A percentile compares a stretch with the other conserved stretches of the same genome.
Evolutionary conservation across 768 basidiomycete genomes (phyloP).

Genomic region (Kwoniella mangroviensis): DNA sequence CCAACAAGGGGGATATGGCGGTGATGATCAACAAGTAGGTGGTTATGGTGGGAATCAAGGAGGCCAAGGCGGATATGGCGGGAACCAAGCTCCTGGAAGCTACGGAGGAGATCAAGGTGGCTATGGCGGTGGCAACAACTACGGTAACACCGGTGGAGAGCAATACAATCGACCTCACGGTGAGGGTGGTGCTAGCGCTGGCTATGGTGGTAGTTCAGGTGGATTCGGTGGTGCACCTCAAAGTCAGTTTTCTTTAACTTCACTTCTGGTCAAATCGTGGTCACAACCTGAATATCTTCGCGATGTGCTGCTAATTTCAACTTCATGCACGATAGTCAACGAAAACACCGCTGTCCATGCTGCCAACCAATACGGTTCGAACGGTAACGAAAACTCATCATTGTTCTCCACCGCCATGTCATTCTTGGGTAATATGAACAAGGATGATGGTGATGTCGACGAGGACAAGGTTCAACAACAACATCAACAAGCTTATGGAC

Average conservation of each 20-base stretch:
- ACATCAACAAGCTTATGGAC: constrained; percentile 68
- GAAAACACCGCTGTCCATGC: constrained; percentile 66
- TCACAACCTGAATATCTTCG: background rate
- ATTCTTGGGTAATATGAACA: constrained; percentile 60
- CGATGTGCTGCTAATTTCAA: background rate
- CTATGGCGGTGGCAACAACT: constrained; percentile 31
- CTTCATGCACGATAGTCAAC: constrained; percentile 62
- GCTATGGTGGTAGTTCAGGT: constrained; percentile 1
- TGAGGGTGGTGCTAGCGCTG: constrained; percentile 31
- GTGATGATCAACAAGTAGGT: constrained; percentile 4
- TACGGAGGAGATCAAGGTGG: constrained; percentile 21
- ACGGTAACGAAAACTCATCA: constrained; percentile 63
- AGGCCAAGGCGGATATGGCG: constrained; percentile 29
- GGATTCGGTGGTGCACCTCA: constrained; percentile 34
- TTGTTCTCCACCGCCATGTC: constrained; percentile 62
- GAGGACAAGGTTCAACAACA: constrained; percentile 69
- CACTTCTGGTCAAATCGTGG: background rate
- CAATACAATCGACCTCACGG: constrained; percentile 48
- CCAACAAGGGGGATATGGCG: constrained; percentile 16
- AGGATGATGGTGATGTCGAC: constrained; percentile 68
- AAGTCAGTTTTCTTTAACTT: constrained; percentile 27
- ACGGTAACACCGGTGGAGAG: constrained; percentile 31
- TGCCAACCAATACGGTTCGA: constrained; percentile 64
- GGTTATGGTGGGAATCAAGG: constrained; percentile 21
- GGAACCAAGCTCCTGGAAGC: constrained; percentile 32